Conservation (phyloP, 163 green algal species). For the Volvox carteri region DNA sequence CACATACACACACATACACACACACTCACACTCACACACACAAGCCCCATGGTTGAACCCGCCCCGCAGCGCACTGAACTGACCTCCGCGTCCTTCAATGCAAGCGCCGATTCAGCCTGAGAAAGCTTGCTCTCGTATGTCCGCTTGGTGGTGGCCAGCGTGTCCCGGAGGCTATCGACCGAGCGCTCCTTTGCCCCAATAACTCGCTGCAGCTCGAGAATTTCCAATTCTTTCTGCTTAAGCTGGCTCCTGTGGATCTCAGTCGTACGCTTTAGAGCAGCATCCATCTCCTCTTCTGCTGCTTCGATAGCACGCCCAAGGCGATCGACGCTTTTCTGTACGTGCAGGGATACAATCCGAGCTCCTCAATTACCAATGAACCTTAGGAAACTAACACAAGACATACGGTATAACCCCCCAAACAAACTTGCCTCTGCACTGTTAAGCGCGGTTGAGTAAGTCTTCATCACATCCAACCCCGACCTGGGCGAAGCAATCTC, state of each 20-base stretch:
- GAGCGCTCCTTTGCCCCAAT: conserved; percentile 60
- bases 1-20: no score
- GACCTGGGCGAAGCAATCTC: conserved; percentile 17
- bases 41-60: background rate
- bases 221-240: conserved; percentile 66
- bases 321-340: conserved; percentile 71
- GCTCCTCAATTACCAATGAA: no score
- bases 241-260: conserved; percentile 70
- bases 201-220: conserved; percentile 60
- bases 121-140: conserved; percentile 65
- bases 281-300: conserved; percentile 79
- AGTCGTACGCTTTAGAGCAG: conserved; percentile 65
- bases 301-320: conserved; percentile 74
- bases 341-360: no score
- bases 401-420: no score
- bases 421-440: conserved; percentile 41
- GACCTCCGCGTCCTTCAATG: conserved; percentile 61
- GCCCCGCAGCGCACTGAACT: background rate
- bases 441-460: conserved; percentile 34
- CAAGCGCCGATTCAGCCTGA: conserved; percentile 60
- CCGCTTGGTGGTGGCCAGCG: conserved; percentile 67
- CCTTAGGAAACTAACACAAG: no score
- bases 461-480: conserved; percentile 5
- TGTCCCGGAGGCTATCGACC: conserved; percentile 70
- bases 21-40: no score